Percentiles rank a stretch among this genome's conserved stretches.
Conservation (phyloP, 352 stramenopile genomes). For the Nothophytophthora sp. region DNA sequence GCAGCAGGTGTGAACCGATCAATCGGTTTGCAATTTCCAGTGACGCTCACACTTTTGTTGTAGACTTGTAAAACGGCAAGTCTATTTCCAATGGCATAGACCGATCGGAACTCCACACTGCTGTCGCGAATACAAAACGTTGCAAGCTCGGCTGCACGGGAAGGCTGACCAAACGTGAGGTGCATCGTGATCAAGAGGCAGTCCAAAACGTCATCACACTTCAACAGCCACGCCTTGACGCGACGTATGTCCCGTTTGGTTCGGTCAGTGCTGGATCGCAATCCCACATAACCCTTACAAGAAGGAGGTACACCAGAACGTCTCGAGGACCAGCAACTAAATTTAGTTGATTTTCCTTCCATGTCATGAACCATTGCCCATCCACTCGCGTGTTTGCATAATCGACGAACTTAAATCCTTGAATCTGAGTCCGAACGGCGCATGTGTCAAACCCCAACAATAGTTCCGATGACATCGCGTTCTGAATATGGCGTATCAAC, state of each 20-base stretch:
- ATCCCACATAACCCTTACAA: no score
- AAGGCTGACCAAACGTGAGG: neutral
- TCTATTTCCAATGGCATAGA: neutral
- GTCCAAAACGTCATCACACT: conserved; percentile 2
- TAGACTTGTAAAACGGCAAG: neutral
- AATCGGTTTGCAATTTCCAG: neutral
- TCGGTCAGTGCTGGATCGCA: neutral
- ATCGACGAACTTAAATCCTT: no score
- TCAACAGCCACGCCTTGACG: neutral
- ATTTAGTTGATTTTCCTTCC: no score
- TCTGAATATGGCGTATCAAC: no score
- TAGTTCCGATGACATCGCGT: no score
- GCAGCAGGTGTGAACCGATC: neutral
- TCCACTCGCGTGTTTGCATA: no score
- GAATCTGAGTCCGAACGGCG: no score
- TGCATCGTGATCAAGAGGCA: neutral
- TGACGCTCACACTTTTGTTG: neutral
- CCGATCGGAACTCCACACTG: neutral
- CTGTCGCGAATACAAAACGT: neutral
- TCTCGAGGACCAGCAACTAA: no score
- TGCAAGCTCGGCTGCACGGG: neutral
- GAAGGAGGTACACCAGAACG: no score
- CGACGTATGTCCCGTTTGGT: neutral
- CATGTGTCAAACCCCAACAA: no score
- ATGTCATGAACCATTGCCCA: no score